Conservation (phyloP, 768 basidiomycete species). For the Pleurotus pulmonarius region DNA sequence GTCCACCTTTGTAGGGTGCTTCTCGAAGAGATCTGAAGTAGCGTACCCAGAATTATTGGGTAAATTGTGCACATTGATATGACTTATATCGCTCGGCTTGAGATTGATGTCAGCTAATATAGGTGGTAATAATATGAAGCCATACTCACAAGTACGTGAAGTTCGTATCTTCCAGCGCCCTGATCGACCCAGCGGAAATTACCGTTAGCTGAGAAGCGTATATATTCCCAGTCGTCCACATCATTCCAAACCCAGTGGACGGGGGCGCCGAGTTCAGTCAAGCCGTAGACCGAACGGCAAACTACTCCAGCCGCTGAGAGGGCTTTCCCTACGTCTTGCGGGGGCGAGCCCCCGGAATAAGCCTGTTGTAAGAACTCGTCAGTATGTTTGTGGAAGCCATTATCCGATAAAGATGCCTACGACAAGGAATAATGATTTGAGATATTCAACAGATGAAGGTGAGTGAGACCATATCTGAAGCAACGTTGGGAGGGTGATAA, state of each 20-base stretch:
- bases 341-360: constrained; percentile 32
- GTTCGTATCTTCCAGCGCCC: constrained; percentile 26
- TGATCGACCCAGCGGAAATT: constrained; percentile 24
- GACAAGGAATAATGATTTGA: constrained; percentile 19
- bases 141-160: constrained; percentile 22
- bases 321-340: constrained; percentile 29
- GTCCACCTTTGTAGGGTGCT: constrained; percentile 36
- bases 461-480: constrained; percentile 33
- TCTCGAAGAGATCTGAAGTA: constrained; percentile 38
- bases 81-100: constrained; percentile 15
- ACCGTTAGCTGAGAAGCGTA: constrained; percentile 17
- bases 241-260: constrained; percentile 13
- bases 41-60: constrained; percentile 34
- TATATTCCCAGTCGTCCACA: constrained; percentile 27
- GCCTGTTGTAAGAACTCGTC: constrained; percentile 13
- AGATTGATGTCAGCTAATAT: background rate
- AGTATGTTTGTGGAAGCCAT: constrained; percentile 1
- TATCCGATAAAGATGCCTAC: constrained; percentile 10
- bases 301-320: constrained; percentile 30
- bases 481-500: constrained; percentile 34
- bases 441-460: constrained; percentile 18
- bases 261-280: constrained; percentile 29
- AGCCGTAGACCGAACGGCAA: constrained; percentile 29
- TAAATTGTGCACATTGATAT: constrained; percentile 24
- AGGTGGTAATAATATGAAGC: background rate